Percentiles rank a stretch among this genome's conserved stretches.
Evolutionary conservation across 1,139 yeast genomes (phyloP).

Genomic region (Pichia sp.): DNA sequence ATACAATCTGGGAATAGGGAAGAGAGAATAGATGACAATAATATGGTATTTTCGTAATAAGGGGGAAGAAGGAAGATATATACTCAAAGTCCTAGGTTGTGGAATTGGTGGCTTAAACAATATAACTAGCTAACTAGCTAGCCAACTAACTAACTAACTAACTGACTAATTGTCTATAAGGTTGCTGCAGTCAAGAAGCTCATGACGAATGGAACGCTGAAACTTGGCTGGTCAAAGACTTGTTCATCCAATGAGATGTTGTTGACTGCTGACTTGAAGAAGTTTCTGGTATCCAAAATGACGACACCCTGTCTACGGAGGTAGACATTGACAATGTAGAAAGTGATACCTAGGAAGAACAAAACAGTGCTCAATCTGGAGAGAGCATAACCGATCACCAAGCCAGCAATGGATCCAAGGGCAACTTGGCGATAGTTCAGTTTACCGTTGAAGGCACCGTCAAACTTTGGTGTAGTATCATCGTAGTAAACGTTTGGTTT

Average conservation of each 20-base stretch:
- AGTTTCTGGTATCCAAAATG: constrained; percentile 41
- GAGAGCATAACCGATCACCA: constrained; percentile 52
- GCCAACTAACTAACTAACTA: too few species aligned
- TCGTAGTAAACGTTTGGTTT: constrained; percentile 12
- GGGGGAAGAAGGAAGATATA: too few species aligned
- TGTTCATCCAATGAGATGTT: constrained; percentile 42
- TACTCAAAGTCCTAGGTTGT: too few species aligned
- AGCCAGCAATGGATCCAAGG: constrained; percentile 61
- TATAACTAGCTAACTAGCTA: too few species aligned
- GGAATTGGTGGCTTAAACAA: too few species aligned
- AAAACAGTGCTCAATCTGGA: constrained; percentile 61
- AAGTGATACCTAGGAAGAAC: constrained; percentile 44
- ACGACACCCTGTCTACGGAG: constrained; percentile 50
- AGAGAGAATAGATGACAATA: neutral
- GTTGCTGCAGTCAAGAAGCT: constrained; percentile 58
- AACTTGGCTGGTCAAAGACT: constrained; percentile 56
- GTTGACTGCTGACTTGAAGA: constrained; percentile 39
- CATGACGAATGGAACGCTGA: constrained; percentile 52
- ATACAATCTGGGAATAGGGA: neutral
- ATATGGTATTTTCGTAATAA: too few species aligned
- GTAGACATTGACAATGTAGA: constrained; percentile 41
- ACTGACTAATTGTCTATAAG: constrained; percentile 4
- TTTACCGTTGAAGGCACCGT: constrained; percentile 32
- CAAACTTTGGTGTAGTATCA: constrained; percentile 18
- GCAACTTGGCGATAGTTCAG: constrained; percentile 61